Evolutionary conservation across 1,284 basidiomycete species (phyloP), one percentile per base, ranked within the genome.

Genomic region (Pulchroboletus neoregius): DNA sequence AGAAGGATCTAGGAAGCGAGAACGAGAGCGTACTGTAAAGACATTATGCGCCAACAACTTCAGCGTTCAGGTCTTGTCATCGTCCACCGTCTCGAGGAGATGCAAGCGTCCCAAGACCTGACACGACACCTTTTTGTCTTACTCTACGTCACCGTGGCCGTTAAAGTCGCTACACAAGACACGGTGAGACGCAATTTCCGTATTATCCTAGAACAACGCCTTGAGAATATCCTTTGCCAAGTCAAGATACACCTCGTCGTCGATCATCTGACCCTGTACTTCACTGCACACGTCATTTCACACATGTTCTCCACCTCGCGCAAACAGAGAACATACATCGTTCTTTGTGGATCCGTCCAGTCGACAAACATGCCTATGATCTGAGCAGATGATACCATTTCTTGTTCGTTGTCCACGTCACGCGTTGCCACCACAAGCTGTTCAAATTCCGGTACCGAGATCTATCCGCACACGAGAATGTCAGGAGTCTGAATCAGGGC

Each of bases 281-380:
- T 70, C 66, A 39, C 72, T 71, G 38, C 53, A 58, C 8, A 46
- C 55, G 6, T 56, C 61, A 44, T 13, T 34, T 27, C 45, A 44
- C 3, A 18, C 9, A n/a, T 4, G 20, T 20, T 20, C 20, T 4
- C 20, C 20, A 20, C 20, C 20, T 9, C 12, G 24, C 2, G 37
- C 22, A 33, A 23, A 28, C 18, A 49, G 66, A 40, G 60, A 46
- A 74, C 81, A 62, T 53, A 88, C 74, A 85, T 76, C 23, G 80
- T 79, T 62, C 92, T 94, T 57, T 80, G 74, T 0, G 94, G 91
- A 66, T 97, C 89, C 2, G 88, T 91, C 95, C 95, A 99, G 60
- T 98, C 94, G 3, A 90, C 73, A 55, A 99, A 79, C 70, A 97
- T 82, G 20, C 86, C 68, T 0, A 85, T 89, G 48, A 95, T 85